phyloP scores from a whole-genome alignment of 345 rosid species.

The Citrus australasica region DNA sequence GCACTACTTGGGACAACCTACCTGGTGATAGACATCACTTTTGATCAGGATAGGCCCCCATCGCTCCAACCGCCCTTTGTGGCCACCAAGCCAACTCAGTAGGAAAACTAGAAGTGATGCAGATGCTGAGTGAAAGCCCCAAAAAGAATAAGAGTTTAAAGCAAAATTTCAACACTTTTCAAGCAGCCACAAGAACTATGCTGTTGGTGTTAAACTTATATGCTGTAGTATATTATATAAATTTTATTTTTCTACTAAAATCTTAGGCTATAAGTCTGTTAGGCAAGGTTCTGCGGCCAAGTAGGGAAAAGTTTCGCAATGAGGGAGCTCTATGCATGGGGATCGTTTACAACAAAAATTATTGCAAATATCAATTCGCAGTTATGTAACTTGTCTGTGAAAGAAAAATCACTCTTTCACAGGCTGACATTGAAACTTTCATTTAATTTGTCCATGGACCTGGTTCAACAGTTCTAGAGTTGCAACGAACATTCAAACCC shows the following conservation, averaged over 20 bases:
- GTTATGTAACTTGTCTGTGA: neutral
- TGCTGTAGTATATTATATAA: neutral
- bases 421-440: neutral
- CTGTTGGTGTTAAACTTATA: neutral
- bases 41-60: neutral
- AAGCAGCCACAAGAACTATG: neutral
- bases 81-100: neutral
- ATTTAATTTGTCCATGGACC: neutral
- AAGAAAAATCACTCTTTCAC: neutral
- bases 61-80: neutral
- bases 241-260: neutral
- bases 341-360: neutral
- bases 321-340: neutral
- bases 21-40: neutral
- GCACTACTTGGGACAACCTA: neutral
- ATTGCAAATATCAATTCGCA: neutral
- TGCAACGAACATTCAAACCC: neutral
- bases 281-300: neutral
- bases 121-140: neutral
- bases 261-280: neutral
- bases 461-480: neutral
- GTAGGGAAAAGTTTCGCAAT: neutral
- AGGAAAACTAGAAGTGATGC: neutral
- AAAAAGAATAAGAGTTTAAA: neutral
- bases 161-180: neutral